Conservation (phyloP, 2,329 filamentous ascomycete genomes). For the Microthyrium microscopicum region DNA sequence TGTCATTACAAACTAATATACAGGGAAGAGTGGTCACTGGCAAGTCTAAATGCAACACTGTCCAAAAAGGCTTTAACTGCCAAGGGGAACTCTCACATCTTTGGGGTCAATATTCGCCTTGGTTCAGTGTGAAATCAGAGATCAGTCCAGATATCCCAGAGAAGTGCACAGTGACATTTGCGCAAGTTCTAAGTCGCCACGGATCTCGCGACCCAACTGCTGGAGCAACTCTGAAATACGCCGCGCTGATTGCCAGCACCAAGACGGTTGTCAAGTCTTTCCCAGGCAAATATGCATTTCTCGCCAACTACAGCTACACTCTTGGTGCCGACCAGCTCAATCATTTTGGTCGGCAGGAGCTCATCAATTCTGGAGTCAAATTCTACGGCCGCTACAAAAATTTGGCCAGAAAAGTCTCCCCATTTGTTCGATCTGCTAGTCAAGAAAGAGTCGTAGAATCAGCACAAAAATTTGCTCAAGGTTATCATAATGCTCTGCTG, state of each 20-base stretch:
- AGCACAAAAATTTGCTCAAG: constrained; percentile 57
- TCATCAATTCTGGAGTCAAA: constrained; percentile 57
- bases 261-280: constrained; percentile 40
- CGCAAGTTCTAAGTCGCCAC: constrained; percentile 66
- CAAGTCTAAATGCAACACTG: constrained; percentile 30
- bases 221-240: constrained; percentile 49
- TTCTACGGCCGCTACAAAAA: constrained; percentile 58
- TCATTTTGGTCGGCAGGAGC: constrained; percentile 47
- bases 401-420: constrained; percentile 40
- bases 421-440: constrained; percentile 57
- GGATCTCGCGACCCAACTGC: constrained; percentile 67
- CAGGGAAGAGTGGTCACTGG: too few species aligned
- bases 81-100: constrained; percentile 42
- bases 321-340: constrained; percentile 57
- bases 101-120: constrained; percentile 84
- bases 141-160: constrained; percentile 44
- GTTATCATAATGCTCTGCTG: constrained; percentile 42
- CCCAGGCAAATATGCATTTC: constrained; percentile 47
- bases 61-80: constrained; percentile 46
- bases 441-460: constrained; percentile 58
- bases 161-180: constrained; percentile 63
- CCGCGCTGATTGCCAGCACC: constrained; percentile 46
- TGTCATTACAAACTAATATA: too few species aligned
- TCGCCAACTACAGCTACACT: constrained; percentile 53
- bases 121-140: constrained; percentile 56